A percentile compares a stretch with the other conserved stretches of the same genome.
Evolutionary conservation across 768 basidiomycete species (phyloP).

Genomic region (Cubamyces lactineus): DNA sequence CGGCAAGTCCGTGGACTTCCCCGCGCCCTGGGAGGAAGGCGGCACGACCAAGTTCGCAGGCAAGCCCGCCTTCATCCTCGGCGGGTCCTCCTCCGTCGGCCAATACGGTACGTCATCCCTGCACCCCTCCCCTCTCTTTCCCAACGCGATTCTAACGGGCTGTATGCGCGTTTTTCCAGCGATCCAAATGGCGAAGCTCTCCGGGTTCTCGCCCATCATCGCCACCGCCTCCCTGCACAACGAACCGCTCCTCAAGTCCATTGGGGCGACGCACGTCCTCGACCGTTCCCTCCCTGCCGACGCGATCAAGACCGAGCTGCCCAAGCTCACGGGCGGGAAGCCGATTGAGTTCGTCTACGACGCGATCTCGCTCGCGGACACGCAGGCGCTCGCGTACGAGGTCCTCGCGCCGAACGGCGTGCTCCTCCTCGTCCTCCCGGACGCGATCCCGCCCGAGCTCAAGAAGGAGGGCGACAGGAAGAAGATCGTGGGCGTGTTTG

Average conservation of each 20-base stretch:
- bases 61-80: conserved; percentile 33
- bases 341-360: conserved; percentile 30
- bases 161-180: conserved; percentile 7
- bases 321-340: conserved; percentile 19
- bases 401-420: conserved; percentile 26
- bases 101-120: conserved; percentile 29
- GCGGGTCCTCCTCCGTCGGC: conserved; percentile 35
- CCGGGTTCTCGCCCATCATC: conserved; percentile 38
- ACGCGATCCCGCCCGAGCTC: conserved; percentile 9
- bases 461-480: conserved; percentile 21
- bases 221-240: conserved; percentile 34
- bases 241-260: conserved; percentile 28
- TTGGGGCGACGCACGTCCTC: conserved; percentile 37
- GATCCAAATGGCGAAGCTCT: conserved; percentile 34
- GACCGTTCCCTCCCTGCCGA: conserved; percentile 24
- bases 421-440: conserved; percentile 23
- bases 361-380: conserved; percentile 26
- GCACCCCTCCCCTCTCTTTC: background rate
- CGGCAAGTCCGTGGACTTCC: conserved; percentile 9
- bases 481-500: conserved; percentile 14
- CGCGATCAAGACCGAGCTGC: conserved; percentile 10
- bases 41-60: conserved; percentile 29
- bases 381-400: conserved; percentile 25
- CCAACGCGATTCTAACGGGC: background rate
- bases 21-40: conserved; percentile 32